Evolutionary conservation across 2,329 filamentous ascomycete genomes (phyloP).

Genomic region (Fusarium chlamydosporum): DNA sequence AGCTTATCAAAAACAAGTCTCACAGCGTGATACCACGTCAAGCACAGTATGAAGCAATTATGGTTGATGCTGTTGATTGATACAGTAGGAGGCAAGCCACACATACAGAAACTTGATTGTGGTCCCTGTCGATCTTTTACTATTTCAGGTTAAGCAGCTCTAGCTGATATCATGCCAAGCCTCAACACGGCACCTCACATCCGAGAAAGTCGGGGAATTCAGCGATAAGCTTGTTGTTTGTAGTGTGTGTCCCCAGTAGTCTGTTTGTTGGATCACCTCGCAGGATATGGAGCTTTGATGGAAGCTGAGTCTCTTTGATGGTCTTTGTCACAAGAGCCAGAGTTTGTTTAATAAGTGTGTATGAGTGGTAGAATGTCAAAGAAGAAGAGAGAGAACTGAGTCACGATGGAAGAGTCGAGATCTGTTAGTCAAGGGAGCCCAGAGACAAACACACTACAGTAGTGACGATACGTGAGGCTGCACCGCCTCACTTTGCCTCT

Average conservation of each 20-base stretch:
- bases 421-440: slow-evolving; percentile 9
- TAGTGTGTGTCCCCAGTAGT: slow-evolving; percentile 32
- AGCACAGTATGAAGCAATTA: slow-evolving; percentile 10
- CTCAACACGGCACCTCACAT: slow-evolving; percentile 30
- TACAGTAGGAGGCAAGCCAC: slow-evolving; percentile 23
- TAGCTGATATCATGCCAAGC: slow-evolving; percentile 28
- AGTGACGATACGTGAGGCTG: slow-evolving; percentile 16
- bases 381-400: background rate
- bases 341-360: background rate
- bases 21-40: background rate
- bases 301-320: slow-evolving; percentile 9
- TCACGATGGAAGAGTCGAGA: slow-evolving; percentile 26
- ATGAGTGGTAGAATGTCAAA: background rate
- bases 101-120: slow-evolving; percentile 24
- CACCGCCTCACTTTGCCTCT: slow-evolving; percentile 46
- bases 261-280: slow-evolving; percentile 34
- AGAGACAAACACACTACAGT: slow-evolving; percentile 14
- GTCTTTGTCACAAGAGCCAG: slow-evolving; percentile 2
- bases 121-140: slow-evolving; percentile 33
- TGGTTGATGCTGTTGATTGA: background rate
- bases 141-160: background rate
- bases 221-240: slow-evolving; percentile 39
- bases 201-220: slow-evolving; percentile 32
- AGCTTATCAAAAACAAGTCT: background rate
- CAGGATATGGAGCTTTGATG: slow-evolving; percentile 8